Evolutionary conservation across 2,329 filamentous ascomycete genomes (phyloP).

Genomic region (Apiospora arundinis): DNA sequence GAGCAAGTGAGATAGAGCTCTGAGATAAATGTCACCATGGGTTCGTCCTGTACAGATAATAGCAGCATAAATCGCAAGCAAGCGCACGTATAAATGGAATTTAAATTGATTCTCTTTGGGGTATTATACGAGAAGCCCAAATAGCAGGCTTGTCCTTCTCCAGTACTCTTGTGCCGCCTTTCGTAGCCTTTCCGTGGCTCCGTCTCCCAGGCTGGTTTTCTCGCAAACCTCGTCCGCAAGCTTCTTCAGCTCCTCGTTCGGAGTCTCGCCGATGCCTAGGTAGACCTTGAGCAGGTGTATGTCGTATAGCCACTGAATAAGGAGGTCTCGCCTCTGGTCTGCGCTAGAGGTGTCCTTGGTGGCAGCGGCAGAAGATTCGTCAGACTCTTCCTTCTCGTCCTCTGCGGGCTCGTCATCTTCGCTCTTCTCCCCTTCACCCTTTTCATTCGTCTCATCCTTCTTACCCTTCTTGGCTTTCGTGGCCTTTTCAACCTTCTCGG

Average conservation of each 20-base stretch:
- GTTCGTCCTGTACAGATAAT: background rate
- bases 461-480: background rate
- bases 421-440: slow-evolving; percentile 26
- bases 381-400: slow-evolving; percentile 13
- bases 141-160: slow-evolving; percentile 81
- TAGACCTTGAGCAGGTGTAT: slow-evolving; percentile 56
- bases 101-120: slow-evolving; percentile 24
- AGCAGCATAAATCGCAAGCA: slow-evolving; percentile 1
- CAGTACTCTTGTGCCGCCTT: slow-evolving; percentile 79
- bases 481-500: slow-evolving; percentile 18
- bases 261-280: slow-evolving; percentile 42
- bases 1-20: background rate
- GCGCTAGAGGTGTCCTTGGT: background rate
- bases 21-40: background rate
- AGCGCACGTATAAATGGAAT: slow-evolving; percentile 23
- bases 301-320: slow-evolving; percentile 69
- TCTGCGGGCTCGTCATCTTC: slow-evolving; percentile 15
- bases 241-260: slow-evolving; percentile 44
- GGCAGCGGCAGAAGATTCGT: background rate
- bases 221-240: slow-evolving; percentile 54
- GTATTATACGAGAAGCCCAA: slow-evolving; percentile 68
- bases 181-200: slow-evolving; percentile 58
- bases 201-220: slow-evolving; percentile 55
- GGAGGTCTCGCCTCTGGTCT: slow-evolving; percentile 51
- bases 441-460: slow-evolving; percentile 7